phyloP scores from a whole-genome alignment of 352 stramenopile species.

The Pythium angustatum region DNA sequence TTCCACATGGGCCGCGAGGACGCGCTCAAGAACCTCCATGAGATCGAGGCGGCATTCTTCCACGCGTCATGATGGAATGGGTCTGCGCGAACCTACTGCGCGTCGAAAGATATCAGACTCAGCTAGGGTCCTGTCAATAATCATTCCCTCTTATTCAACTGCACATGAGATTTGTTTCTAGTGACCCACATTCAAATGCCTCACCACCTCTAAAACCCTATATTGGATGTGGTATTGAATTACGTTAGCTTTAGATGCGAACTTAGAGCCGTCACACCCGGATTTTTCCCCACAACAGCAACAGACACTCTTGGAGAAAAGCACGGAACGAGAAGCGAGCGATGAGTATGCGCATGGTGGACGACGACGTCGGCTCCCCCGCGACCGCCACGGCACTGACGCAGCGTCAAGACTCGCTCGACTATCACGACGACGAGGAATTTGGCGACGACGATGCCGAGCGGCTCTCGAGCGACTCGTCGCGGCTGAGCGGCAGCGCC shows the following conservation, averaged over 20 bases:
- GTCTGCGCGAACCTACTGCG: background rate
- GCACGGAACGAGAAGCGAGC: background rate
- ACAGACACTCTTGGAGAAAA: background rate
- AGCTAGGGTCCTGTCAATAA: background rate
- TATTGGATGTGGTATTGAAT: background rate
- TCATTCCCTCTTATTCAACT: background rate
- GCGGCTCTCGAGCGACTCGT: slow-evolving; percentile 19
- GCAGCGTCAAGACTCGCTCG: no score
- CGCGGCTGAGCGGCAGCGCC: slow-evolving; percentile 3
- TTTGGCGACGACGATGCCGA: slow-evolving; percentile 26
- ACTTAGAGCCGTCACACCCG: background rate
- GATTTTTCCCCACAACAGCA: slow-evolving; percentile 6
- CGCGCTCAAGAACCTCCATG: slow-evolving; percentile 60
- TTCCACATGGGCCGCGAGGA: slow-evolving; percentile 82
- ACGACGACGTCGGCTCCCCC: slow-evolving; percentile 20
- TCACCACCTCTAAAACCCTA: background rate
- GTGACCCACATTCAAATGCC: no score
- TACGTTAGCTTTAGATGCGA: no score
- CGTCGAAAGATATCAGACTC: slow-evolving; percentile 1
- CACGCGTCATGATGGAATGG: background rate
- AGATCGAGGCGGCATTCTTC: slow-evolving; percentile 68
- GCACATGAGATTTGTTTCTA: background rate
- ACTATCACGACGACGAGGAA: slow-evolving; percentile 11
- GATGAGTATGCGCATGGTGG: slow-evolving; percentile 41
- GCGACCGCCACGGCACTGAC: background rate